A percentile compares a stretch with the other conserved stretches of the same genome.
Conservation (phyloP, 495 filamentous ascomycete genomes). For the Aspergillus carlsbadensis region DNA sequence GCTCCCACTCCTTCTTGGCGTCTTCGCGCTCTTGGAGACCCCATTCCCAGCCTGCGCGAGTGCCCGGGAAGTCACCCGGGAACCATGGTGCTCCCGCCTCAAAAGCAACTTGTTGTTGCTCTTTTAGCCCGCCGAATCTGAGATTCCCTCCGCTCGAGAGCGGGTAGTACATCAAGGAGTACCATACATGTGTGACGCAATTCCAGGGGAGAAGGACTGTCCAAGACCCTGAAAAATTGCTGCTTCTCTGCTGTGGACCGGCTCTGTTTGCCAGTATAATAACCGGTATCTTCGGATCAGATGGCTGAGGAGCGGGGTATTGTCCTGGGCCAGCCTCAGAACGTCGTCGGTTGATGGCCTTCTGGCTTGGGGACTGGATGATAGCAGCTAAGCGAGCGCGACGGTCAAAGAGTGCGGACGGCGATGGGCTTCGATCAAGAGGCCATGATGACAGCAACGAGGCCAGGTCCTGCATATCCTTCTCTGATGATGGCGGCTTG, state of each 20-base stretch:
- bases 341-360: constrained; percentile 83
- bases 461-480: constrained; percentile 49
- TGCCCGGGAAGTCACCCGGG: constrained; percentile 84
- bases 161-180: constrained; percentile 80
- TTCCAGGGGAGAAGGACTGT: constrained; percentile 90
- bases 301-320: constrained; percentile 53
- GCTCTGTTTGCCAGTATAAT: constrained; percentile 63
- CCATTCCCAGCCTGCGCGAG: constrained; percentile 76
- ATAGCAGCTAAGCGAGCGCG: constrained; percentile 58
- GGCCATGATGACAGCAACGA: constrained; percentile 68
- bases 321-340: constrained; percentile 62
- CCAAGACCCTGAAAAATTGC: constrained; percentile 68
- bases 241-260: constrained; percentile 29
- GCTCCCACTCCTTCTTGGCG: constrained; percentile 69
- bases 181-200: constrained; percentile 84
- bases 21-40: constrained; percentile 61
- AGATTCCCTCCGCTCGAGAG: constrained; percentile 76
- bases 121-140: constrained; percentile 77
- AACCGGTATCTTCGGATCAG: constrained; percentile 82
- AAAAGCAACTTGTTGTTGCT: constrained; percentile 78
- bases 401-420: constrained; percentile 67
- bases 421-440: constrained; percentile 54
- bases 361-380: constrained; percentile 73
- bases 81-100: constrained; percentile 82
- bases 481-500: constrained; percentile 32